These are phyloP conservation scores for Dendryphion nanum DNA, from an alignment of 2,329 filamentous ascomycete genomes.

Conservation along the genomic window DNA sequence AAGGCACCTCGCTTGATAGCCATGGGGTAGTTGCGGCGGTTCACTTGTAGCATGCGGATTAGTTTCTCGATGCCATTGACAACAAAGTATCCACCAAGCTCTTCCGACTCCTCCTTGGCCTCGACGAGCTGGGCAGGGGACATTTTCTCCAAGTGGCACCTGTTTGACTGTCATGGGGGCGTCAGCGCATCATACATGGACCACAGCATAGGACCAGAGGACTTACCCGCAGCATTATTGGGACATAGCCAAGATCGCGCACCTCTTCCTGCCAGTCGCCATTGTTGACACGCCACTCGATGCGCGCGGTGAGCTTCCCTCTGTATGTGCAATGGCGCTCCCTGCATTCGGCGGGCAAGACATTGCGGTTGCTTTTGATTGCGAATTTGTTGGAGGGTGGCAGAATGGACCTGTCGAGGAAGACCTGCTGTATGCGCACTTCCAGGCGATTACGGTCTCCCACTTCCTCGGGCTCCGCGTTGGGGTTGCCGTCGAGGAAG, in stretches of 20 bases:
- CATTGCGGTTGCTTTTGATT: slow-evolving; percentile 73
- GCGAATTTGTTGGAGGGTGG: slow-evolving; percentile 82
- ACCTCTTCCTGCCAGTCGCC: slow-evolving; percentile 79
- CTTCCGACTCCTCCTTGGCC: slow-evolving; percentile 92
- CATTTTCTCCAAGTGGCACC: slow-evolving; percentile 85
- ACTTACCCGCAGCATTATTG: slow-evolving; percentile 86
- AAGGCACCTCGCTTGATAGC: slow-evolving; percentile 92
- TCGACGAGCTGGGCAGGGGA: slow-evolving; percentile 79
- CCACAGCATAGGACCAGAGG: too few relatives aligned
- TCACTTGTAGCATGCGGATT: slow-evolving; percentile 86
- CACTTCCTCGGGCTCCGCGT: slow-evolving; percentile 53
- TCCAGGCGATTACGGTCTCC: slow-evolving; percentile 70
- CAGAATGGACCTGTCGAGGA: slow-evolving; percentile 76
- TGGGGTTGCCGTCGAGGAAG: slow-evolving; percentile 74
- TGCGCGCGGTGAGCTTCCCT: slow-evolving; percentile 76
- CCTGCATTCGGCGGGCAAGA: slow-evolving; percentile 88
- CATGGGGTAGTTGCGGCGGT: slow-evolving; percentile 90
- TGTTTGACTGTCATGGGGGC: slow-evolving; percentile 64
- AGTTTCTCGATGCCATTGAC: slow-evolving; percentile 98
- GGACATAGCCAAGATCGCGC: slow-evolving; percentile 82
- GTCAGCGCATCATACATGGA: too few relatives aligned
- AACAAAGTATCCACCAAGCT: slow-evolving; percentile 94
- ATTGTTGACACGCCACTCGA: slow-evolving; percentile 86
- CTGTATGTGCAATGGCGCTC: slow-evolving; percentile 91
- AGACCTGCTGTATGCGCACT: slow-evolving; percentile 76